These are phyloP conservation scores for Sambucus nigra DNA, from an alignment of 129 eudicot genomes.

Conservation along the genomic window DNA sequence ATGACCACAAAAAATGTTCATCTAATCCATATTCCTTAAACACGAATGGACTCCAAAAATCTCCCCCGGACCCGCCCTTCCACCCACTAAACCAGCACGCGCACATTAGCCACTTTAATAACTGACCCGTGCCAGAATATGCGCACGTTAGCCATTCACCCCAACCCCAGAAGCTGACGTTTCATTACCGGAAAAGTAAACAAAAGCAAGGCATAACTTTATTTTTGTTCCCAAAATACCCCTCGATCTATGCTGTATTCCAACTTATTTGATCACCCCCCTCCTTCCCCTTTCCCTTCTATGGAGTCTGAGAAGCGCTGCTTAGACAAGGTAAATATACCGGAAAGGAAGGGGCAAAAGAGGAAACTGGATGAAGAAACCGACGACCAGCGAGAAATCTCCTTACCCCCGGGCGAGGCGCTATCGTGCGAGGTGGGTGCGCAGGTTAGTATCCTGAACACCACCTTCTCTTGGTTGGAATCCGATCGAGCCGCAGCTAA, in stretches of 20 bases:
- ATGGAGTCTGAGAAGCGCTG: slow-evolving; percentile 43
- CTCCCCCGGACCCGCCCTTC: too few species aligned
- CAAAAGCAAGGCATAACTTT: not conserved
- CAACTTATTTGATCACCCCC: not conserved
- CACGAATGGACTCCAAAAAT: too few species aligned
- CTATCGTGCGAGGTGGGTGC: slow-evolving; percentile 28
- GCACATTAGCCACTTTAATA: too few species aligned
- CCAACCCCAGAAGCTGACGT: too few species aligned
- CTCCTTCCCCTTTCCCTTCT: slow-evolving; percentile 9
- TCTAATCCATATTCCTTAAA: too few species aligned
- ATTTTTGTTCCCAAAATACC: slow-evolving; percentile 15
- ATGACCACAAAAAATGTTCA: too few species aligned
- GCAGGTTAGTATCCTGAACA: slow-evolving; percentile 37
- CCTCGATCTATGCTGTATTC: slow-evolving; percentile 14
- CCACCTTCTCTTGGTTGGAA: slow-evolving; percentile 26
- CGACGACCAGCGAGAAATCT: slow-evolving; percentile 21
- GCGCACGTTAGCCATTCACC: too few species aligned
- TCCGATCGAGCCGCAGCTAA: slow-evolving; percentile 39
- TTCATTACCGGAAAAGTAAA: slow-evolving; percentile 7
- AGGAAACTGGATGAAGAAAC: slow-evolving; percentile 43
- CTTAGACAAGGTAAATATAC: slow-evolving; percentile 29
- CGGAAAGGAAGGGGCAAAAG: slow-evolving; percentile 52
- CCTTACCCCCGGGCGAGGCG: slow-evolving; percentile 19
- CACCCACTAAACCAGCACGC: too few species aligned
- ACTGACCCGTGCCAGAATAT: too few species aligned